phyloP scores from a whole-genome alignment of 2,329 filamentous ascomycete genomes.

The Pseudopyricularia cyperi region DNA sequence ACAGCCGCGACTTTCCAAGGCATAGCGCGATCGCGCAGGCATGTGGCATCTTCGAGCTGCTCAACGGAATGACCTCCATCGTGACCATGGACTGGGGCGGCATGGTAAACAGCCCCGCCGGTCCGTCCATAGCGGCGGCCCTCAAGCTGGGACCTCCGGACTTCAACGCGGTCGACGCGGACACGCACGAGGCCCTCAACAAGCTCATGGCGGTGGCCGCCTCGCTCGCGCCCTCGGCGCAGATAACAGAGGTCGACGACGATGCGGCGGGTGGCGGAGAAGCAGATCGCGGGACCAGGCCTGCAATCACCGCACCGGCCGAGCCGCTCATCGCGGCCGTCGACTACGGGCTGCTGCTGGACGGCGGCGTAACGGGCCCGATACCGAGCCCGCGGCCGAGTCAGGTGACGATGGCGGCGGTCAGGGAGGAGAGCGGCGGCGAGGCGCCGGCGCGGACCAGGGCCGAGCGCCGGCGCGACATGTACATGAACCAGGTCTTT shows the following conservation, averaged over 20 bases:
- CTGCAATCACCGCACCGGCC: neutral
- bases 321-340: neutral
- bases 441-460: neutral
- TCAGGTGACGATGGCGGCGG: neutral
- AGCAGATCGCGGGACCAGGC: neutral
- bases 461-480: constrained; percentile 2
- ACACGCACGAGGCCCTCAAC: neutral
- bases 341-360: neutral
- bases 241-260: neutral
- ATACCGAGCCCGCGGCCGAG: neutral
- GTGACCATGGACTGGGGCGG: neutral
- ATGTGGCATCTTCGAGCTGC: constrained; percentile 1
- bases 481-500: constrained; percentile 2
- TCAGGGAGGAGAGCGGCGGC: neutral
- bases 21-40: constrained; percentile 2
- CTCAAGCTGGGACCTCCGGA: neutral
- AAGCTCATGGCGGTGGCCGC: constrained; percentile 1
- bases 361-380: neutral
- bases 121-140: constrained; percentile 1
- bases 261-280: neutral
- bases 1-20: neutral
- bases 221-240: neutral
- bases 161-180: neutral
- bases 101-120: neutral
- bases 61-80: constrained; percentile 2